Evolutionary conservation across 2,329 filamentous ascomycete species (phyloP), one percentile per base, ranked within the genome.

Genomic region (Coniochaeta ligniaria): DNA sequence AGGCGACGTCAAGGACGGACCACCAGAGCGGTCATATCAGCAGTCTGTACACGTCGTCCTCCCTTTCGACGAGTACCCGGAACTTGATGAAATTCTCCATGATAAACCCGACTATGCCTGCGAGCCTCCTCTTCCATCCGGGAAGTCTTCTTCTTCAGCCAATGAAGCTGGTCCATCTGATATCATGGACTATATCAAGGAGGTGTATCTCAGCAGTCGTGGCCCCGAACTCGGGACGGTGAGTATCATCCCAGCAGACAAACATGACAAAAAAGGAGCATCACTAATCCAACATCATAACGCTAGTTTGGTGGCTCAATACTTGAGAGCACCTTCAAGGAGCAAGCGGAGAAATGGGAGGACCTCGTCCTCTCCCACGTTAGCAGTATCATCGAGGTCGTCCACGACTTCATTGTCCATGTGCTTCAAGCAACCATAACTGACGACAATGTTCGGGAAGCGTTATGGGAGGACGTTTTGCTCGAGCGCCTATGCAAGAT

Each of bases 261-360:
- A 16, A 6, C 3, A 38, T 14, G 11, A 6, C 9, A n/a, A n/a
- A n/a, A n/a, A n/a, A n/a, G 6, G 11, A 7, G 35, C 54, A 16
- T 22, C 20, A 24, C 12, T 41, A 41, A n/a, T n/a, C n/a, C n/a
- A 14, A 4, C 12, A 41, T 41, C 5, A 24, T 31, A 6, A 9
- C 24, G 6, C n/a, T 11, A 74, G 75, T 78, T 78, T 41, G 68
- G 71, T 11, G 69, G 72, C 0, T 64, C 70, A 0, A 63, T 85
- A 16, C 66, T 86, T 0, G 69, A 75, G 0, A 72, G 67, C 0
- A 71, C 75, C 0, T 85, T 88, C 69, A 76, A 77, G 28, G 76
- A 79, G 36, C 84, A 88, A 60, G 78, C 83, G 0, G 62, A 66
- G 14, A 84, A 82, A 17, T 88, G 85, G 85, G 65, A 73, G 0